A percentile compares a stretch with the other conserved stretches of the same genome.
Conservation (phyloP, 345 rosid species). For the Arabidopsis suecica region DNA sequence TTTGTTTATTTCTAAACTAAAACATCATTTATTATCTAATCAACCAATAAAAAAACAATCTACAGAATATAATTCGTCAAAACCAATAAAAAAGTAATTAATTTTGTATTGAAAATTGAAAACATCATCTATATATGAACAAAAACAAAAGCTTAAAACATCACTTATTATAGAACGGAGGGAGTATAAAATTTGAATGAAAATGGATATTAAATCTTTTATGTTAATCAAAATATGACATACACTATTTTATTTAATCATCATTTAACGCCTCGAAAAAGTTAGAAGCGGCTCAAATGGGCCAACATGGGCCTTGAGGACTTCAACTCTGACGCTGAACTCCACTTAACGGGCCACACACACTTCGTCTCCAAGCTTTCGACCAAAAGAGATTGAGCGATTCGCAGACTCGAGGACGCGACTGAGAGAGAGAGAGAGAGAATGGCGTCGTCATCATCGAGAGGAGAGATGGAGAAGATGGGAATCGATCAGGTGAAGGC, state of each 20-base stretch:
- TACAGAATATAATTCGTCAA: too few relatives aligned
- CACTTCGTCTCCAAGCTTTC: constrained; percentile 7
- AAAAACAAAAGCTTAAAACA: too few relatives aligned
- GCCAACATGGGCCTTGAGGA: background rate
- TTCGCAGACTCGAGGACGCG: constrained; percentile 4
- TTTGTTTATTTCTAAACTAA: too few relatives aligned
- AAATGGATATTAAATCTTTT: too few relatives aligned
- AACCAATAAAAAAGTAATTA: too few relatives aligned
- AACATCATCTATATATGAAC: too few relatives aligned
- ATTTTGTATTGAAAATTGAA: too few relatives aligned
- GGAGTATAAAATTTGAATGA: background rate
- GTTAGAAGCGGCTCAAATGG: background rate
- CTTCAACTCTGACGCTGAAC: background rate
- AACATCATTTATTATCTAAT: too few relatives aligned
- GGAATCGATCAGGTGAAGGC: constrained; percentile 88
- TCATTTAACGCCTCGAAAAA: background rate
- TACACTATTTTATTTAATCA: background rate
- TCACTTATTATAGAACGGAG: too few relatives aligned
- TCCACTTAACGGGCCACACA: constrained; percentile 10
- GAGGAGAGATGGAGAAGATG: constrained; percentile 76
- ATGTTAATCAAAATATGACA: background rate
- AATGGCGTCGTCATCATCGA: constrained; percentile 54
- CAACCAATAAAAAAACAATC: too few relatives aligned
- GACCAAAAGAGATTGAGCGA: constrained; percentile 4
- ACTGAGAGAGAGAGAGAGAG: constrained; percentile 4